Evolutionary conservation across 2,329 filamentous ascomycete genomes (phyloP).

Genomic region (Hymenoscyphus repandus): DNA sequence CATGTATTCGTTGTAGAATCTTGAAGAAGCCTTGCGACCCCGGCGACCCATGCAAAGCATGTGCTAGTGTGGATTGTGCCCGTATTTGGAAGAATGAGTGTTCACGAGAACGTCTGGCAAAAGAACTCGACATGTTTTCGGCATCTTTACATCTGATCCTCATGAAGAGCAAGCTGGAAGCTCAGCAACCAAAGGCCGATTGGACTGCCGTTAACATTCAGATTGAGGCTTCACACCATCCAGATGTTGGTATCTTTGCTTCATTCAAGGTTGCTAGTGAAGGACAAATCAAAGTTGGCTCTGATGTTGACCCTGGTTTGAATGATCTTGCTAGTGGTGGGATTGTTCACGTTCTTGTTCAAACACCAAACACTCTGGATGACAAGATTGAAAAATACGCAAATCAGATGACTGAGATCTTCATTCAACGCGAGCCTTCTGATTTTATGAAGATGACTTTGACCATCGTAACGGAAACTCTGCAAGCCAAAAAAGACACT

Average conservation of each 20-base stretch:
- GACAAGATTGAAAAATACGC: constrained; percentile 56
- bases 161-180: constrained; percentile 53
- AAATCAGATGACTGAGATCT: constrained; percentile 50
- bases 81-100: constrained; percentile 62
- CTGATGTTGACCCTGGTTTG: constrained; percentile 32
- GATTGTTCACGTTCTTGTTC: constrained; percentile 51
- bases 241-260: constrained; percentile 36
- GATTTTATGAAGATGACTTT: constrained; percentile 55
- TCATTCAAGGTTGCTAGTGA: constrained; percentile 26
- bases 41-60: constrained; percentile 58
- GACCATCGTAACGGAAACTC: constrained; percentile 40
- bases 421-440: constrained; percentile 55
- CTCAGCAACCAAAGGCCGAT: constrained; percentile 48
- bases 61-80: constrained; percentile 56
- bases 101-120: constrained; percentile 55
- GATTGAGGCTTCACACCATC: constrained; percentile 57
- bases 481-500: constrained; percentile 43
- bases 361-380: constrained; percentile 53
- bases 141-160: constrained; percentile 59
- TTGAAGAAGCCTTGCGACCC: constrained; percentile 62
- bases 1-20: constrained; percentile 61
- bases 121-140: constrained; percentile 58
- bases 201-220: constrained; percentile 35
- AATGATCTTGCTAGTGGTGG: constrained; percentile 29
- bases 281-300: constrained; percentile 25